Evolutionary conservation across 192 early-diverging fungal species (phyloP), one percentile per base, ranked within the genome.

Genomic region (Cetraspora pellucida): DNA sequence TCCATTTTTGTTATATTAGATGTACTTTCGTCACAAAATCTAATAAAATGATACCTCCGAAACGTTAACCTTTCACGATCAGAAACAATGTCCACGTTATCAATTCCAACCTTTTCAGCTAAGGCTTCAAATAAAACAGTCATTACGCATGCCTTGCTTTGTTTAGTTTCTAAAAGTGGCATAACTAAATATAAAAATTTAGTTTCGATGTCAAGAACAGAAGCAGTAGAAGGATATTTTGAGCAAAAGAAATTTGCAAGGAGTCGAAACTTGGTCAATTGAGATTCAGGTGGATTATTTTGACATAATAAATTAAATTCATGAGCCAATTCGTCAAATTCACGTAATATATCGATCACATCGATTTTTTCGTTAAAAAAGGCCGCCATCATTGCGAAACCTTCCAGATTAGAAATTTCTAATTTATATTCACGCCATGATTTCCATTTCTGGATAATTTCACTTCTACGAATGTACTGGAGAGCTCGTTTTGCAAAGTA

Each of bases 401-500:
- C 72, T 28, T 74, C 44, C 16, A 74, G 30, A 59, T 55, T 74
- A 6, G 55, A 59, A 16, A 74, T 14, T 11, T 55, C 13, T 1
- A 60, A 25, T 13, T 43, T n/a, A 19, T n/a, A 13, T n/a, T 74
- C 44, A 30, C 52, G 52, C 72, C 72, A 74, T 74, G 72, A 49
- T 74, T 60, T 74, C 72, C 72, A 74, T 43, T 74, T 55, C 11
- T 57, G 25, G 10, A 74, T 74, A 19, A 74, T 46, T 9, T 28
- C n/a, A 59, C 21, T 49, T 28, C 72, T 49, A 25, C 72, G 52
- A 43, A 60, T 59, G 23, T 23, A 59, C n/a, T 74, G 72, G 21
- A 74, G 57, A n/a, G 72, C 57, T 74, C 72, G 28, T 21, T 74
- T 74, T 59, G 72, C 72, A 60, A 74, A 74, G 23, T 74, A 74